A percentile compares a stretch with the other conserved stretches of the same genome.
phyloP scores from a whole-genome alignment of 305 asterid species.

The Rubia balearica region DNA sequence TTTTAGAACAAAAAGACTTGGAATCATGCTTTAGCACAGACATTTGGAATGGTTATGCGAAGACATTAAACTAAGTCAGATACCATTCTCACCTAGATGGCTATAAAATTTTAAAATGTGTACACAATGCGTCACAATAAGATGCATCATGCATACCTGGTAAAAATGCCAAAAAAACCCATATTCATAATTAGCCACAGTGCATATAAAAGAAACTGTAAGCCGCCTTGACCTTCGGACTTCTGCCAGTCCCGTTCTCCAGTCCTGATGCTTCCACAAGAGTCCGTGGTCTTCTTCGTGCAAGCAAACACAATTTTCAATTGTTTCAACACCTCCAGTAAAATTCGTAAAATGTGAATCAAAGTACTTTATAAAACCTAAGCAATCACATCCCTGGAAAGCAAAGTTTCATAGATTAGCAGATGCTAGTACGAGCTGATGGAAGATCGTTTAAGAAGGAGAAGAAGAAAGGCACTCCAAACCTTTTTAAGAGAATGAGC shows the following conservation, averaged over 20 bases:
- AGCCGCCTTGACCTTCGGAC: constrained; percentile 93
- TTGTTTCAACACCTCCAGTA: constrained; percentile 98
- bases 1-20: no score
- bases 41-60: no score
- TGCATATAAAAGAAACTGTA: constrained; percentile 86
- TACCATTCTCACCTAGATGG: no score
- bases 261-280: constrained; percentile 98
- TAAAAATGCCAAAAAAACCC: constrained; percentile 97
- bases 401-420: background rate
- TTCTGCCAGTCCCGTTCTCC: constrained; percentile 96
- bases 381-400: constrained; percentile 93
- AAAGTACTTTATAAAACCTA: constrained; percentile 78
- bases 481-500: constrained; percentile 99
- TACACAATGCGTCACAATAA: background rate
- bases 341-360: constrained; percentile 90
- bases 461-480: background rate
- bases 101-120: background rate
- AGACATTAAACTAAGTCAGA: no score
- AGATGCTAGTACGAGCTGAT: background rate
- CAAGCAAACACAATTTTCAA: constrained; percentile 89
- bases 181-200: constrained; percentile 95
- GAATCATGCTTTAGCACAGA: no score
- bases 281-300: constrained; percentile 97
- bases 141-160: constrained; percentile 31
- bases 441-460: background rate